These are phyloP conservation scores for Thermothelomyces thermophilus DNA, from an alignment of 2,329 filamentous ascomycete genomes.

Conservation along the genomic window DNA sequence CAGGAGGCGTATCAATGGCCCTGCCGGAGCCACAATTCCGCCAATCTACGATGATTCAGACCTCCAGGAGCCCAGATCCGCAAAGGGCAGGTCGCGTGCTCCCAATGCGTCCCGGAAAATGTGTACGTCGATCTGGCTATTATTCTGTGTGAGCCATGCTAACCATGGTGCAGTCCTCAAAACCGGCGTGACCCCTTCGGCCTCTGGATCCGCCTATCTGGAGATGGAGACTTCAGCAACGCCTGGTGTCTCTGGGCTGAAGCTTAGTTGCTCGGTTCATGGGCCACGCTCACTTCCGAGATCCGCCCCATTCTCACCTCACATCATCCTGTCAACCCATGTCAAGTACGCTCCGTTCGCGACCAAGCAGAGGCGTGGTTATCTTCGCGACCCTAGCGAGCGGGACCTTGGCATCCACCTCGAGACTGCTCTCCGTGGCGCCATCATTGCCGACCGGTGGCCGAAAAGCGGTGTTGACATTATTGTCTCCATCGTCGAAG, in stretches of 20 bases:
- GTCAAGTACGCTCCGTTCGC: constrained; percentile 97
- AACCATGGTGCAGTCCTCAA: constrained; percentile 62
- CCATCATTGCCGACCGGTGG: constrained; percentile 89
- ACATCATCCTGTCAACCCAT: constrained; percentile 84
- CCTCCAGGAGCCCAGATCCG: constrained; percentile 42
- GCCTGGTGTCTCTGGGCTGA: constrained; percentile 53
- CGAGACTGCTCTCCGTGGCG: constrained; percentile 81
- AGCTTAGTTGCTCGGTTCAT: constrained; percentile 88
- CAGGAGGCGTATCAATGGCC: constrained; percentile 84
- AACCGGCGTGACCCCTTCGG: constrained; percentile 86
- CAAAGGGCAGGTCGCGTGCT: constrained; percentile 48
- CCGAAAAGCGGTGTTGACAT: constrained; percentile 98
- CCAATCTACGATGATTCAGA: constrained; percentile 50
- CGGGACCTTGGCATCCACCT: constrained; percentile 85
- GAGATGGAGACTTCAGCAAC: constrained; percentile 51
- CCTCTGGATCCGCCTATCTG: constrained; percentile 85
- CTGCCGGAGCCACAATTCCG: constrained; percentile 66
- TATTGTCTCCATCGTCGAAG: constrained; percentile 86
- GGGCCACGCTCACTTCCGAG: constrained; percentile 85
- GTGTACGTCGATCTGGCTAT: constrained; percentile 52
- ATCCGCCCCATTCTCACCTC: constrained; percentile 85
- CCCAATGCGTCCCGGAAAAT: constrained; percentile 74
- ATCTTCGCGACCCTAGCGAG: constrained; percentile 78
- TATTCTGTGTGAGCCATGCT: constrained; percentile 1
- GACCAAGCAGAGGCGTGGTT: constrained; percentile 72